These are phyloP conservation scores for Coemansia sp. DNA, from an alignment of 192 early-diverging fungal genomes.

Conservation along the genomic window DNA sequence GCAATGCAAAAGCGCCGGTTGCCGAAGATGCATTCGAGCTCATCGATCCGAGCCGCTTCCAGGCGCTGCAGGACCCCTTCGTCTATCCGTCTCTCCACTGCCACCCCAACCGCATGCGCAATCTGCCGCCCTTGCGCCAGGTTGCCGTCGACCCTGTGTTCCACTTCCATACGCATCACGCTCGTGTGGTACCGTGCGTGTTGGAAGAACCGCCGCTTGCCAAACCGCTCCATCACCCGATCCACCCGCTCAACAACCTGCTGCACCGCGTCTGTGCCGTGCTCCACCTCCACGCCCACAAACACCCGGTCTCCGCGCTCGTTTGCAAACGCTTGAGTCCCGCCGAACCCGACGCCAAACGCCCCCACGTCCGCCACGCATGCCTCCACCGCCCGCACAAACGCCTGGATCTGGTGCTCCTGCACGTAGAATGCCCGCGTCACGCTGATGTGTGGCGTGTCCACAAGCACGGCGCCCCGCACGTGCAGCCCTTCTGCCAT, in stretches of 20 bases:
- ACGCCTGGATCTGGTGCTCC: conserved; percentile 42
- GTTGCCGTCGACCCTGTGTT: background rate
- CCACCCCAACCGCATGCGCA: background rate
- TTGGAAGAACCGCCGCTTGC: conserved; percentile 34
- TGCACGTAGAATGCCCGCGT: conserved; percentile 46
- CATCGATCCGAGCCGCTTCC: conserved; percentile 40
- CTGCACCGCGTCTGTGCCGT: conserved; percentile 17
- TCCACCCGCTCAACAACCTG: conserved; percentile 30
- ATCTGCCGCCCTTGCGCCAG: conserved; percentile 11
- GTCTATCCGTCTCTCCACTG: conserved; percentile 30
- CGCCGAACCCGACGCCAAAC: conserved; percentile 34
- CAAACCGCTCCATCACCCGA: conserved; percentile 35
- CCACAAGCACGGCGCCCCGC: background rate
- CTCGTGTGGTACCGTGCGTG: conserved; percentile 48
- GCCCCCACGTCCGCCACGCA: background rate
- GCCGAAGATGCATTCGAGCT: conserved; percentile 38
- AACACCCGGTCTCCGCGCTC: conserved; percentile 37
- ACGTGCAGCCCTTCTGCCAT: conserved; percentile 4
- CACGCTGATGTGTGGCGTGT: conserved; percentile 41
- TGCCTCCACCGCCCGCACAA: conserved; percentile 29
- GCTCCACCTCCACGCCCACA: conserved; percentile 34
- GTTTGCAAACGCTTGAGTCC: conserved; percentile 22
- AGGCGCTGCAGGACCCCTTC: conserved; percentile 35
- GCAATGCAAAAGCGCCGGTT: conserved; percentile 26
- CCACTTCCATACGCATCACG: conserved; percentile 24